Percentiles rank a stretch among this genome's conserved stretches.
Evolutionary conservation across 306 rosid species (phyloP).

Genomic region (Sicyos edulis): DNA sequence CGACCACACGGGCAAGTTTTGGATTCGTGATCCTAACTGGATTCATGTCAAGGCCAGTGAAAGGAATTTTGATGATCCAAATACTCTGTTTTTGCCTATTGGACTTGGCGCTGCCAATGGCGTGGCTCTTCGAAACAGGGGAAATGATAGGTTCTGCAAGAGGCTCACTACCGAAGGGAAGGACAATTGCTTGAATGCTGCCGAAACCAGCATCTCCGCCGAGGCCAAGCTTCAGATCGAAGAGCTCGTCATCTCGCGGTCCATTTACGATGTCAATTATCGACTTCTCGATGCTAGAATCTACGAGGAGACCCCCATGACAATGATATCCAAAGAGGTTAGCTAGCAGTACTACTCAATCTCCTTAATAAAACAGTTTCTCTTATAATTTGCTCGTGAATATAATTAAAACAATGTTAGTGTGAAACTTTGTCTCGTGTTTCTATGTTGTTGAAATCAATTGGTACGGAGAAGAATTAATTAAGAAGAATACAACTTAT

Average conservation of each 20-base stretch:
- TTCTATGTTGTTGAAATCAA: too few relatives aligned
- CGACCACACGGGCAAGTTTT: neutral
- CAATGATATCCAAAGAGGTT: neutral
- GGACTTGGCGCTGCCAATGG: neutral
- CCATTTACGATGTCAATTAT: constrained; percentile 10
- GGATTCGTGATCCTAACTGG: constrained; percentile 19
- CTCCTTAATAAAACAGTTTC: too few relatives aligned
- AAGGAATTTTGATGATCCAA: neutral
- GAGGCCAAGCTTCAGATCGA: neutral
- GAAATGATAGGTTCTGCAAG: constrained; percentile 9
- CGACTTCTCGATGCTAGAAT: constrained; percentile 9
- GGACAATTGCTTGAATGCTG: constrained; percentile 9
- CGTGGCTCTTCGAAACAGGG: constrained; percentile 1
- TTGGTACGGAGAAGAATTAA: too few relatives aligned
- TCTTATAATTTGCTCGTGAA: too few relatives aligned
- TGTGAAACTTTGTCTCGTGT: too few relatives aligned
- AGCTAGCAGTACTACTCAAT: too few relatives aligned
- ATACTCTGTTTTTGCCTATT: constrained; percentile 5
- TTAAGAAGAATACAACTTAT: too few relatives aligned
- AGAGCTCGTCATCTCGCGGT: constrained; percentile 14
- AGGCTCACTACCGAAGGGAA: neutral
- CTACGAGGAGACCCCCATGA: neutral
- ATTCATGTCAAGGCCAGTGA: neutral
- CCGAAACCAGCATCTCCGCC: neutral
- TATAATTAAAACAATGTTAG: too few relatives aligned